Base-by-base conservation (phyloP, 495 filamentous ascomycete genomes). In the Clohesyomyces aquaticus region DNA sequence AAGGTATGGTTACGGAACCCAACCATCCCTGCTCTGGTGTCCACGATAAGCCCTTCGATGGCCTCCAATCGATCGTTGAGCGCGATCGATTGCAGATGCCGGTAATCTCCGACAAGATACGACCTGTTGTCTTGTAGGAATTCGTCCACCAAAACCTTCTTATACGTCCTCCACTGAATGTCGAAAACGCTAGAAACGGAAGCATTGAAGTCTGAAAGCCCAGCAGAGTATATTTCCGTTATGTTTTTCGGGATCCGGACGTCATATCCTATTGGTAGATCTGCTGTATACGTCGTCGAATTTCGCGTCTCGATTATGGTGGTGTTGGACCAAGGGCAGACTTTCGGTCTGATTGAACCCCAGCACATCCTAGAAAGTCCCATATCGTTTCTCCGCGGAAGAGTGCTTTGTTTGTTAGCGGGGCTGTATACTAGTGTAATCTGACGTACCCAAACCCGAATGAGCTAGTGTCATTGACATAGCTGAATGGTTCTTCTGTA, bases 1-100 rank as follows among this genome's bases (percentile, higher is more conserved):
- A 72, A 46, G 1, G 77, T 79, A 52, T 82, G 80, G 62, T 81
- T 81, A 29, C 80, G 71, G 45, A 81, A 79, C 0, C 78, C 78
- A 12, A 81, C 65, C 1, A 76, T 74, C 1, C 78, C 80, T 18
- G 61, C 62, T 16, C 61, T 52, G 1, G 71, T 75, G 55, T 82
- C 77, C 0, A 80, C 75, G 9, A 81, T 27, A 4, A 82, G 67
- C 6, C 79, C 80, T 32, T 81, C 78, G 3, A 81, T 68, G 3
- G 70, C 38, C 35, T 73, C 50, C 45, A 70, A 45, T 1, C 38
- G 48, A 27, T 79, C 62, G 2, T 76, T 66, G 10, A 78, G 51
- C 11, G 78, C 61, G 4, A 78, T 57, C 2, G 54, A 68, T 21
- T 71, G 45, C 1, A 80, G 45, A 4, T 59, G 53, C 6, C 66